phyloP scores from a whole-genome alignment of 2,329 filamentous ascomycete genomes.

The Pezicula neosporulosa region DNA sequence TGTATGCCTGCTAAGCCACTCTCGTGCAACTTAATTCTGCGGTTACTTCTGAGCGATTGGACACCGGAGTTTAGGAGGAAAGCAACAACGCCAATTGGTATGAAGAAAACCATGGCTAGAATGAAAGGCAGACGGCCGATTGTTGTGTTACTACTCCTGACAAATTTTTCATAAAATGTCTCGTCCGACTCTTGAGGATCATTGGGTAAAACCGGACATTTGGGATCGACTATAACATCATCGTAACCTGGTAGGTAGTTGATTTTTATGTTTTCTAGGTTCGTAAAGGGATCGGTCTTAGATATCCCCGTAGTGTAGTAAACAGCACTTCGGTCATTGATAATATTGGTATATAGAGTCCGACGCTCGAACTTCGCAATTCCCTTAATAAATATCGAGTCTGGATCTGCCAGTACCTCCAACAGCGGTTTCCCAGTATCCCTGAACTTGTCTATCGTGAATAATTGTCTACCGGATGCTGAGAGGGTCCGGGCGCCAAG shows the following conservation, averaged over 20 bases:
- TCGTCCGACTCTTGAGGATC: conserved; percentile 30
- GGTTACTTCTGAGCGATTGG: conserved; percentile 71
- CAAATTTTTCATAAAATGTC: conserved; percentile 17
- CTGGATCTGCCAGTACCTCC: conserved; percentile 75
- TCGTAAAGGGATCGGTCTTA: conserved; percentile 72
- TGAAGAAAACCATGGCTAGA: conserved; percentile 61
- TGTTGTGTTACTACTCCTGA: conserved; percentile 28
- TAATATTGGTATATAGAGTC: conserved; percentile 79
- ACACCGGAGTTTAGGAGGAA: conserved; percentile 75
- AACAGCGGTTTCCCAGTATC: conserved; percentile 79
- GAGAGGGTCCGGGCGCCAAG: conserved; percentile 78
- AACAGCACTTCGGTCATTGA: conserved; percentile 78
- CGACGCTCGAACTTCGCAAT: conserved; percentile 73
- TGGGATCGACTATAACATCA: conserved; percentile 69
- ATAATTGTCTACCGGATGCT: conserved; percentile 81
- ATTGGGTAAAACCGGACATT: conserved; percentile 50
- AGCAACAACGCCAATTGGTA: conserved; percentile 68
- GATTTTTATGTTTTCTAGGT: conserved; percentile 63
- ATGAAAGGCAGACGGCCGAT: conserved; percentile 55
- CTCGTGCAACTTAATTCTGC: conserved; percentile 75
- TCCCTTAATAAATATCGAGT: conserved; percentile 81
- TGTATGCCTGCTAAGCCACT: conserved; percentile 64
- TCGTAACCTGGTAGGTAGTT: conserved; percentile 74
- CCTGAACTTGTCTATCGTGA: conserved; percentile 81
- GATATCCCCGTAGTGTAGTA: conserved; percentile 82